phyloP scores from a whole-genome alignment of 805 yeast genomes.

The Pichia gijzeniarum region DNA sequence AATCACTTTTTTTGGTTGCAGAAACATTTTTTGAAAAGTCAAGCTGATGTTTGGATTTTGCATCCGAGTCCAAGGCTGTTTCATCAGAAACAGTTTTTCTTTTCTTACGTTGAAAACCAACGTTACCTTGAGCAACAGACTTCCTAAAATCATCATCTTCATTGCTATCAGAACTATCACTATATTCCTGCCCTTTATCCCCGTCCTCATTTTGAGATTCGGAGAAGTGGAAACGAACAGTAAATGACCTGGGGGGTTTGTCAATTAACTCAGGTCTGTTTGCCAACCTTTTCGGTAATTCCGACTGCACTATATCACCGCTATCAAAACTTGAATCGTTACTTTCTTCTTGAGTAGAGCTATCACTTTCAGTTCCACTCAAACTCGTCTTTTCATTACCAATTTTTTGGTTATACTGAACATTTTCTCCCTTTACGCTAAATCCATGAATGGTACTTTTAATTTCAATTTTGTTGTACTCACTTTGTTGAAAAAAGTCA shows the following conservation, averaged over 20 bases:
- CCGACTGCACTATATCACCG: slow-evolving; percentile 13
- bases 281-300: slow-evolving; percentile 21
- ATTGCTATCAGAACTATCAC: neutral
- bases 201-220: slow-evolving; percentile 7
- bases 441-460: slow-evolving; percentile 10
- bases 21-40: no score
- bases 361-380: slow-evolving; percentile 1
- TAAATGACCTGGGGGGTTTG: slow-evolving; percentile 30
- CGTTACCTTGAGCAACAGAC: no score
- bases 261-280: slow-evolving; percentile 22
- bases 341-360: slow-evolving; percentile 8
- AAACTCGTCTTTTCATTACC: no score
- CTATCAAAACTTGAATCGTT: neutral
- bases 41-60: no score
- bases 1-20: no score
- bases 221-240: slow-evolving; percentile 23
- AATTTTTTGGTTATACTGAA: no score
- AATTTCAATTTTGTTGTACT: slow-evolving; percentile 25
- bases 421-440: no score
- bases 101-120: no score
- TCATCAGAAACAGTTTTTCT: no score
- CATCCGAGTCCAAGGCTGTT: no score
- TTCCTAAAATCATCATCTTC: slow-evolving; percentile 7
- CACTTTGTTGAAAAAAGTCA: slow-evolving; percentile 22
- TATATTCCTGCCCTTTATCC: slow-evolving; percentile 12